Base-by-base conservation (phyloP, 1,284 basidiomycete genomes). In the Naganishia sp. region DNA sequence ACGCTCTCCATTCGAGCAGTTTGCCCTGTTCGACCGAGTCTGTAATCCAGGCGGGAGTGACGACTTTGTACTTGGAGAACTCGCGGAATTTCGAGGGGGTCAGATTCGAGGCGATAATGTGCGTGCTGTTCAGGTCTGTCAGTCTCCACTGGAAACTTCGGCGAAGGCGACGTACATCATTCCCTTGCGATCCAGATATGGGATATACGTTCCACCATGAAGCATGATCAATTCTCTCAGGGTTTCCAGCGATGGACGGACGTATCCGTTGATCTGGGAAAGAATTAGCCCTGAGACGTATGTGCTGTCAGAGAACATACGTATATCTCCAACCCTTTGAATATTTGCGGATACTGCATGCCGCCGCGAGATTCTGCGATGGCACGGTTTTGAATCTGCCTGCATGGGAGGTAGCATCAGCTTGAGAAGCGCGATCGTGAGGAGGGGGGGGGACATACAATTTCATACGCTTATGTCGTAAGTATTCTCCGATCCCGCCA, bases 51-150 rank as follows among this genome's bases (percentile, higher is more conserved):
- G 88, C 88, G 0, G 93, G 92, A 42, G 82, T 83, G 35, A 90
- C 92, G 13, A 97, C 88, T 74, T 92, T 94, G 86, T 95, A 90
- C 60, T 88, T 80, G 74, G 88, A 85, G 77, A 94, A 96, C 72
- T 96, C 93, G 53, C 85, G 85, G 54, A 92, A 84, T 79, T 98
- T 98, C 61, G 87, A 87, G 0, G 92, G 88, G 0, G 95, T 97
- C 41, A 99, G 84, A 25, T 90, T 88, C 66, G 88, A 90, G 0
- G 95, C 94, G 64, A 99, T 83, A 70, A 98, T 88, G 75, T 94
- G 92, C 0, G 92, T 94, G 46, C 89, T 90, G 70, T 70, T 61
- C 10, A 54, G 23, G 28, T 0, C 3, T 25, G 15, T 28, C 23
- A 11, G 15, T 51, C 21, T 17, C 49, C 17, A 10, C 11, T 13